These are phyloP conservation scores for Mimosa bimucronata DNA, from an alignment of 306 rosid species.

Conservation along the genomic window DNA sequence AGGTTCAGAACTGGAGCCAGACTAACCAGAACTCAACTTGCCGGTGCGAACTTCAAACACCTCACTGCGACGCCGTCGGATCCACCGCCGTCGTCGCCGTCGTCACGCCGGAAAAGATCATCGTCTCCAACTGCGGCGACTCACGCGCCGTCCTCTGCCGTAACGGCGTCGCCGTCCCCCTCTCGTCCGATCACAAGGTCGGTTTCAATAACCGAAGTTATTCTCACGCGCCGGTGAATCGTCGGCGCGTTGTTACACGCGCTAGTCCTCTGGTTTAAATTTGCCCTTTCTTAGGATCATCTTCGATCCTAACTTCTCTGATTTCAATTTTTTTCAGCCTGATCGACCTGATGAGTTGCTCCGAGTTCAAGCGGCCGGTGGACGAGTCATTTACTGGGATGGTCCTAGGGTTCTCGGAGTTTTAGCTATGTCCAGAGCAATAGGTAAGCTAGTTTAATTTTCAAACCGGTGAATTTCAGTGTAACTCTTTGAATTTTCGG, in stretches of 20 bases:
- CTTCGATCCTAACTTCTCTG: slow-evolving; percentile 12
- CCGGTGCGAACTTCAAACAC: slow-evolving; percentile 60
- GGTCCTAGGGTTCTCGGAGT: slow-evolving; percentile 91
- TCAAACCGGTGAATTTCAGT: background rate
- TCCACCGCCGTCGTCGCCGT: slow-evolving; percentile 82
- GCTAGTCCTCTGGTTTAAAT: background rate
- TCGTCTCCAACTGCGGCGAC: slow-evolving; percentile 91
- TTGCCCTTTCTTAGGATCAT: too few species aligned
- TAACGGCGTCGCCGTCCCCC: slow-evolving; percentile 62
- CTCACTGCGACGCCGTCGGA: slow-evolving; percentile 88
- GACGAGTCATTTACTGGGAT: slow-evolving; percentile 91
- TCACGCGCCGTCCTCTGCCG: slow-evolving; percentile 94
- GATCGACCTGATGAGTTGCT: slow-evolving; percentile 85
- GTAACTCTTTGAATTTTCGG: background rate
- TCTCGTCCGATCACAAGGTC: slow-evolving; percentile 90
- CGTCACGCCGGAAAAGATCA: slow-evolving; percentile 56
- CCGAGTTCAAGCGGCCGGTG: slow-evolving; percentile 79
- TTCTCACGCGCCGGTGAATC: background rate
- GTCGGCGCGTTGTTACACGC: slow-evolving; percentile 8
- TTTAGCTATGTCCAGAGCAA: slow-evolving; percentile 88
- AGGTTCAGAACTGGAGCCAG: slow-evolving; percentile 40
- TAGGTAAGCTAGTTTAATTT: slow-evolving; percentile 16
- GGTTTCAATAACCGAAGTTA: background rate
- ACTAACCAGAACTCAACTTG: slow-evolving; percentile 31
- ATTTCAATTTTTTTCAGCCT: slow-evolving; percentile 56